These are phyloP conservation scores for Lyophyllum decastes DNA, from an alignment of 768 basidiomycete species.

Conservation along the genomic window DNA sequence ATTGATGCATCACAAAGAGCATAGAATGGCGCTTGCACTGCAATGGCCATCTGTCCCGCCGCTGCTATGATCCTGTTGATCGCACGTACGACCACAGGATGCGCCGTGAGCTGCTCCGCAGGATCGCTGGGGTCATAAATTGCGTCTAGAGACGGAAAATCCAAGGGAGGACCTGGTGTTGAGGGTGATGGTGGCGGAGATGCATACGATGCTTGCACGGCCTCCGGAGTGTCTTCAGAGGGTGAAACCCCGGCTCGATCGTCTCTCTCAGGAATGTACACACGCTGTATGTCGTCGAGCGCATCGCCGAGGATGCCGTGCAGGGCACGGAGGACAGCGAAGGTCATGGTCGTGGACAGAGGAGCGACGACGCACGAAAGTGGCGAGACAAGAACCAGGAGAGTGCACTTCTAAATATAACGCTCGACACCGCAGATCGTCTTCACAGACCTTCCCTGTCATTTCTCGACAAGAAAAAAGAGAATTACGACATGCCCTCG, in stretches of 20 bases:
- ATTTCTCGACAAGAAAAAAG: conserved; percentile 13
- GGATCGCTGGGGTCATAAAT: conserved; percentile 46
- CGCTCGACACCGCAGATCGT: conserved; percentile 19
- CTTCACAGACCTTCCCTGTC: conserved; percentile 18
- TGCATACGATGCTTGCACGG: conserved; percentile 19
- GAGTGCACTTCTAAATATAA: conserved; percentile 16
- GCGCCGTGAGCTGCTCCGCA: conserved; percentile 56
- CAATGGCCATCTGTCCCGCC: conserved; percentile 64
- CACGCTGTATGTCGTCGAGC: conserved; percentile 64
- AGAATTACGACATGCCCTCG: background rate
- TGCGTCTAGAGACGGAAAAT: conserved; percentile 60
- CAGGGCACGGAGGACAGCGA: conserved; percentile 62
- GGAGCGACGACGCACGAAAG: background rate
- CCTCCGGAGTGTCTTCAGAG: conserved; percentile 3
- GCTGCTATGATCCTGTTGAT: conserved; percentile 69
- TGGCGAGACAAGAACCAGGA: background rate
- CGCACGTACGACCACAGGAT: conserved; percentile 61
- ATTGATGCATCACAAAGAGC: conserved; percentile 74
- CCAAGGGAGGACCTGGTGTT: conserved; percentile 28
- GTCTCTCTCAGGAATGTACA: conserved; percentile 41
- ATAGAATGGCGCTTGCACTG: conserved; percentile 68
- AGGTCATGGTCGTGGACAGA: conserved; percentile 45
- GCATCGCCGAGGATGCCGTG: conserved; percentile 69
- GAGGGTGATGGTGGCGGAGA: conserved; percentile 35
- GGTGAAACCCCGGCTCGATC: background rate